Base-by-base conservation (phyloP, 2,329 filamentous ascomycete species). In the Madurella fahalii region DNA sequence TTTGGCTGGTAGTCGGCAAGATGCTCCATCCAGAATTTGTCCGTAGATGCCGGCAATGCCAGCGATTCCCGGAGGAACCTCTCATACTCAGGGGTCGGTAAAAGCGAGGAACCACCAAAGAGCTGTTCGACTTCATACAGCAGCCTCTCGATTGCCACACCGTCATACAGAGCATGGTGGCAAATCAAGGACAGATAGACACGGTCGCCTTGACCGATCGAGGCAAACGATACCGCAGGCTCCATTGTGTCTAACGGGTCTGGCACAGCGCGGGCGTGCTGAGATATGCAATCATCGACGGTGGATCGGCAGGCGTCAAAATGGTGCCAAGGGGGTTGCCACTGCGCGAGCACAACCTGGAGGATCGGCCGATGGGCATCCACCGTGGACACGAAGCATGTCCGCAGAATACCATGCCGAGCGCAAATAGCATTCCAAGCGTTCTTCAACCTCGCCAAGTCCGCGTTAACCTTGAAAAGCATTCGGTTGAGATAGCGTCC, bases 111-210 rank as follows among this genome's bases (percentile, higher is more conserved):
- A 0, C 76, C 78, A 1, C 68, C 57, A 34, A 85, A 83, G 2
- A 81, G 58, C 2, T 74, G 67, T 63, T 94, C 84, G 1, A 95
- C 73, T 64, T 96, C 91, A 0, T 80, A 69, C 20, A 93, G 77
- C 0, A 96, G 74, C 9, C 77, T 75, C 1, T 78, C 74, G 64
- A 96, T 86, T 0, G 90, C 90, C 37, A 87, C 83, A 0, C 87
- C 92, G 69, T 96, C 92, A 63, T 96, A 95, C 0, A 96, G 74
- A 2, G 90, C 89, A 70, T 96, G 92, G 63, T 96, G 91, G 62
- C 74, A 84, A 39, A 76, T 68, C 47, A 78, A 78, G 0, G 74
- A 85, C 1, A 78, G 63, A 42, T 76, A 77, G 0, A 54, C 48
- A 0, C 58, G 64, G 0, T 62, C 65, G 5, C 63, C 62, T 1